A percentile compares a stretch with the other conserved stretches of the same genome.
Conservation (phyloP, 2,329 filamentous ascomycete genomes). For the Tolypocladium album region DNA sequence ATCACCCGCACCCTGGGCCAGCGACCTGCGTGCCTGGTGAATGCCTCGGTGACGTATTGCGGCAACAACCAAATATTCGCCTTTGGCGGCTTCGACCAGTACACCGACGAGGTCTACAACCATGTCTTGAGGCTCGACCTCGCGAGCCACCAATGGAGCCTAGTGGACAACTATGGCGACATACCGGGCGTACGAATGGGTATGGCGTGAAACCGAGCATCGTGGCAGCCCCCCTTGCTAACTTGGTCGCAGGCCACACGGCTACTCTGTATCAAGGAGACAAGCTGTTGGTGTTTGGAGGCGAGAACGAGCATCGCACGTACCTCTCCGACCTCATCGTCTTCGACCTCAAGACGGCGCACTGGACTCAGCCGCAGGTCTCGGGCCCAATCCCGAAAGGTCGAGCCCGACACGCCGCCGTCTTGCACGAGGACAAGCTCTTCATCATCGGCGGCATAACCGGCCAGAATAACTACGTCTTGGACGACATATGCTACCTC, state of each 20-base stretch:
- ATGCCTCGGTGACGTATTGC: constrained; percentile 97
- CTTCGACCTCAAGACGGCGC: constrained; percentile 86
- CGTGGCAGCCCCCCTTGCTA: constrained; percentile 1
- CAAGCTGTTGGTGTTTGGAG: constrained; percentile 94
- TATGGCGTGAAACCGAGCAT: constrained; percentile 17
- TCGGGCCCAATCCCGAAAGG: constrained; percentile 79
- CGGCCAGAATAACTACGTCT: constrained; percentile 79
- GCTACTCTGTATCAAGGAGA: constrained; percentile 87
- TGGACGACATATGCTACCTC: constrained; percentile 94
- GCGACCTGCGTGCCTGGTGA: constrained; percentile 87
- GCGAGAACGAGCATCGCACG: constrained; percentile 93
- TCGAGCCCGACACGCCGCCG: constrained; percentile 83
- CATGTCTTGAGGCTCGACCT: constrained; percentile 88
- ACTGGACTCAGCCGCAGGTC: constrained; percentile 90
- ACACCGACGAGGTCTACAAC: constrained; percentile 98
- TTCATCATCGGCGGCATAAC: constrained; percentile 96
- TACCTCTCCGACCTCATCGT: constrained; percentile 94
- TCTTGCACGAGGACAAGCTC: constrained; percentile 91
- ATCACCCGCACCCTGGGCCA: constrained; percentile 70
- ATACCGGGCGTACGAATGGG: constrained; percentile 97
- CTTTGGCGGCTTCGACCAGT: constrained; percentile 97
- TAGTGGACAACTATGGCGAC: constrained; percentile 97
- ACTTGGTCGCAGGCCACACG: constrained; percentile 62
- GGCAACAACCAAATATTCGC: constrained; percentile 96
- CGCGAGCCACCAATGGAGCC: constrained; percentile 78